Evolutionary conservation across 371 early-diverging fungal species (phyloP), one percentile per base, ranked within the genome.

Genomic region (Mortierella polycephala): DNA sequence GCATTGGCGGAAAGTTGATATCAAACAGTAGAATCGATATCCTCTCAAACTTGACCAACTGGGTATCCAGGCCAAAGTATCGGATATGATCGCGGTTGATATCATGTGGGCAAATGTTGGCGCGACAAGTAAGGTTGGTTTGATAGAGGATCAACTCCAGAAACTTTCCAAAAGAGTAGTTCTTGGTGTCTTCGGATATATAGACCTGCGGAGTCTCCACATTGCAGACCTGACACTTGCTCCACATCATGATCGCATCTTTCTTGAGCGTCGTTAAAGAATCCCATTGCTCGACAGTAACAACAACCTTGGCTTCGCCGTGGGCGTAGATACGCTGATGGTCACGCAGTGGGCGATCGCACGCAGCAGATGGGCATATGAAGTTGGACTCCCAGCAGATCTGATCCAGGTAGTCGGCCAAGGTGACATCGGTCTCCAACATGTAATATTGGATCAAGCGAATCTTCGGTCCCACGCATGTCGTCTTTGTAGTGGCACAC

Each of bases 81-180:
- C 93, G 88, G 12, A 91, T 85, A 71, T 94, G 95, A 50, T 95
- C 89, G 1, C 88, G 85, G 67, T 92, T 90, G 41, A 96, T 80
- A 49, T 92, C 91, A 72, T 98, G 98, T 0, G 87, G 82, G 65
- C 98, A 98, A 9, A 91, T 83, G 64, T 88, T 86, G 13, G 94
- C 91, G 12, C 94, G 87, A 49, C 93, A 91, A 41, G 70, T 84
- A 1, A 94, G 69, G n/a, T 85, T 84, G 14, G 84, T 83, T 62
- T 90, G 90, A 82, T 97, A 96, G 60, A 96, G 95, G 6, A 91
- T 83, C 7, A 96, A 83, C 76, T 98, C 99, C 50, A 98, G 75
- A 65, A 93, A 98, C 82, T 98, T 98, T 23, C 97, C 99, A 85
- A 97, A 96, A 11, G 98, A 98, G 67, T 92, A 94, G 57, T 93